phyloP scores from a whole-genome alignment of 805 yeast species.

The Komagataella phaffii region DNA sequence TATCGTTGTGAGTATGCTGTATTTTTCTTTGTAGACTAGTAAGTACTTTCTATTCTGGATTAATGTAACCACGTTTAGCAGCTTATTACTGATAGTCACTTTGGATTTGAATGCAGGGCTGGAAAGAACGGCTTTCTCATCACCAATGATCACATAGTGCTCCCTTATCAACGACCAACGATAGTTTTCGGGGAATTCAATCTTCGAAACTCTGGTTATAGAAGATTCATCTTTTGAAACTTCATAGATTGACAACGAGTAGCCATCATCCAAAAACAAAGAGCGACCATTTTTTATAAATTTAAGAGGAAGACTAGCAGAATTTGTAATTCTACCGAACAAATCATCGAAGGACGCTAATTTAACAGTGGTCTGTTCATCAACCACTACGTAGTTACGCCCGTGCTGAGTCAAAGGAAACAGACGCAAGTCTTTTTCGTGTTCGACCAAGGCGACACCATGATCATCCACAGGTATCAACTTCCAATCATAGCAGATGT shows the following conservation, averaged over 20 bases:
- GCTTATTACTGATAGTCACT: background rate
- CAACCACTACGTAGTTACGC: background rate
- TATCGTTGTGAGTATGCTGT: background rate
- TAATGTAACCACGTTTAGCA: background rate
- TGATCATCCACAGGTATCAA: background rate
- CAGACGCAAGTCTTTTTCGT: background rate
- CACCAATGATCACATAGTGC: background rate
- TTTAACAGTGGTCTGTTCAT: background rate
- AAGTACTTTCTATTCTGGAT: background rate
- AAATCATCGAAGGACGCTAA: background rate
- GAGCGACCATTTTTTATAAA: background rate
- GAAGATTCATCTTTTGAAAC: background rate
- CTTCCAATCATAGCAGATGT: background rate
- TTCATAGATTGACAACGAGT: background rate
- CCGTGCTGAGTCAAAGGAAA: background rate
- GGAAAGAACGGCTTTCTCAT: background rate
- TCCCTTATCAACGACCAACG: background rate
- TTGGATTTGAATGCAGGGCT: background rate
- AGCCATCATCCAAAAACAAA: background rate
- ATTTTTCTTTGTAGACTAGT: background rate
- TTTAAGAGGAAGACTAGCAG: background rate
- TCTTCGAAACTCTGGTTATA: background rate
- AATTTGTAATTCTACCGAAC: background rate
- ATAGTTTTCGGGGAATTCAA: background rate
- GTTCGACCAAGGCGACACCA: background rate